Conservation (phyloP, 2,329 filamentous ascomycete genomes). For the Curvularia verruculosa region DNA sequence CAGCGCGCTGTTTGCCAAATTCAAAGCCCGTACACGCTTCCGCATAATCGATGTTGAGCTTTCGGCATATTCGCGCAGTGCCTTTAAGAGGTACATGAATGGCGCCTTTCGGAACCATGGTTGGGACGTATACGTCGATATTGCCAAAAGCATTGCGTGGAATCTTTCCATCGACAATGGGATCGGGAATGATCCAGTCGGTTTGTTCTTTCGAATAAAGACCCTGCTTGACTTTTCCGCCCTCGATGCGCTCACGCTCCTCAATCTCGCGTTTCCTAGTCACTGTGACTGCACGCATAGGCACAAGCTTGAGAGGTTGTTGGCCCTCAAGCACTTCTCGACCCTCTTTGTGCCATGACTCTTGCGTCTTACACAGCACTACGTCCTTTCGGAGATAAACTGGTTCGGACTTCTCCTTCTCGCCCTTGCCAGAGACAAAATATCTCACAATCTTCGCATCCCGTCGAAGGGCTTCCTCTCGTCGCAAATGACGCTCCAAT, state of each 20-base stretch:
- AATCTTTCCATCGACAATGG: constrained; percentile 82
- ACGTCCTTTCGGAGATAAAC: constrained; percentile 83
- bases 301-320: constrained; percentile 81
- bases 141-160: constrained; percentile 96
- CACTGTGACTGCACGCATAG: constrained; percentile 87
- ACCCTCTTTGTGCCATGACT: constrained; percentile 98
- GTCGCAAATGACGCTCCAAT: constrained; percentile 82
- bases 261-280: constrained; percentile 88
- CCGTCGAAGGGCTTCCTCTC: constrained; percentile 84
- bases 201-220: constrained; percentile 86
- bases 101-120: constrained; percentile 88
- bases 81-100: constrained; percentile 82
- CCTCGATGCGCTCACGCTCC: constrained; percentile 77
- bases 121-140: constrained; percentile 91
- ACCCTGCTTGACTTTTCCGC: constrained; percentile 84
- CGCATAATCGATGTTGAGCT: constrained; percentile 83
- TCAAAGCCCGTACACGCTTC: constrained; percentile 97
- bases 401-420: constrained; percentile 74
- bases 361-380: constrained; percentile 83
- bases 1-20: constrained; percentile 91
- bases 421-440: constrained; percentile 77
- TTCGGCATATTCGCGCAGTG: constrained; percentile 79
- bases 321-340: constrained; percentile 74
- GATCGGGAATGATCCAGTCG: constrained; percentile 91
- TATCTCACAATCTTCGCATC: constrained; percentile 71